Conservation (phyloP, 176 grass and related monocot species). For the Musa beccarii region DNA sequence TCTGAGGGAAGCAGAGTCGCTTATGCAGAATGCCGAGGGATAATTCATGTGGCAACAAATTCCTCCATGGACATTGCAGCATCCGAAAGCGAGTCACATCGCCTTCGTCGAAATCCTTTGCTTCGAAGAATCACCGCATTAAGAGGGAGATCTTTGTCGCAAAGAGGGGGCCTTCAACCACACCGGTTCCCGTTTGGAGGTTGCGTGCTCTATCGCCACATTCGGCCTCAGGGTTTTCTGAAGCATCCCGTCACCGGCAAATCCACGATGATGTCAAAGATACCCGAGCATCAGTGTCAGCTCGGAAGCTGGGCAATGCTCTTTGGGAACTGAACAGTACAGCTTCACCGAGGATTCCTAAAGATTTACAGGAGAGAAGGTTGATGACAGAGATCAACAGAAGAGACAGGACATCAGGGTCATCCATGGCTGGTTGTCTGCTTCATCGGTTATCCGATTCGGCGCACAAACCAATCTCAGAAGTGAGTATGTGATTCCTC, state of each 20-base stretch:
- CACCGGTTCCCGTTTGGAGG: constrained; percentile 4
- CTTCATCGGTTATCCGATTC: not conserved
- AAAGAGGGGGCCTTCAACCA: constrained; percentile 17
- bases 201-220: constrained; percentile 15
- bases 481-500: constrained; percentile 1
- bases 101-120: constrained; percentile 29
- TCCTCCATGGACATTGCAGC: constrained; percentile 4
- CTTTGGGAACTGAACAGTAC: constrained; percentile 51
- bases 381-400: not conserved
- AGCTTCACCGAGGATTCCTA: constrained; percentile 3
- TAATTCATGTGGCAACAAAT: constrained; percentile 16
- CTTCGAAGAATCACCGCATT: constrained; percentile 29
- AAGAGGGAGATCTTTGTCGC: constrained; percentile 30
- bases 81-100: constrained; percentile 50
- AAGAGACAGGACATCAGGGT: not conserved
- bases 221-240: constrained; percentile 29
- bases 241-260: constrained; percentile 29
- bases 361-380: not conserved
- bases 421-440: not conserved
- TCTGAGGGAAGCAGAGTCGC: not conserved
- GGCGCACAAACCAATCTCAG: not conserved
- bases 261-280: constrained; percentile 13
- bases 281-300: constrained; percentile 32
- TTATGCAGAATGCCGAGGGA: constrained; percentile 34
- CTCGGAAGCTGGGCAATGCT: constrained; percentile 58